Base-by-base conservation (phyloP, 257 asterid genomes). In the Ocimum tenuiflorum region DNA sequence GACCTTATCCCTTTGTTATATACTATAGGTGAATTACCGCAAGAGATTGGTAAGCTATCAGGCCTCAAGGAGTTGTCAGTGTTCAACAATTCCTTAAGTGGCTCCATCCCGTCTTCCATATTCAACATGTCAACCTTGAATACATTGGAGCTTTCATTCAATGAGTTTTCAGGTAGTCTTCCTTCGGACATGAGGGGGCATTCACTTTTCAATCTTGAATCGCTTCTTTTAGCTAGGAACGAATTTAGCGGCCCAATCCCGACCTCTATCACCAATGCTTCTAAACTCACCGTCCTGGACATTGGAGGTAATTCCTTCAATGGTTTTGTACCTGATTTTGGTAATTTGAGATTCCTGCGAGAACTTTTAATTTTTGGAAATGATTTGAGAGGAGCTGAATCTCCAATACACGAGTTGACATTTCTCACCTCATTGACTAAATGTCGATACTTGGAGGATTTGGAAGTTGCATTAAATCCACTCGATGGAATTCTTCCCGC, bases 181-280 rank as follows among this genome's bases (percentile, higher is more conserved):
- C 73, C 78, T 38, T 3, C 67, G 1, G n/a, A 9, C 6, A 6
- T 39, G n/a, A 64, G 1, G 46, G 73, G 69, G 29, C 11, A 0
- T 6, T 67, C 67, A 3, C 51, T 77, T 70, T 17, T 48, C 14
- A 78, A 72, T 38, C 78, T 84, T 6, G 29, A 60, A 19, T 5
- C 2, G 2, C 51, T 81, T 46, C 27, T 53, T 65, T 24, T 81
- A 15, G 10, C 2, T 3, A 8, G 0, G 0, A 83, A 79, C 63
- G 41, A 4, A 31, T 58, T 83, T 23, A 67, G n/a, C 0, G 75
- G 75, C 1, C 17, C 61, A 8, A 70, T 61, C 13, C 75, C 75
- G 1, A n/a, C n/a, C 19, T 38, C 70, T 0, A 35, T 81, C 19
- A 46, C 59, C 61, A 81, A 81, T 62, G 76, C 78, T 18, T 62